These are phyloP conservation scores for Myotisia sp. DNA, from an alignment of 2,329 filamentous ascomycete genomes.

Conservation along the genomic window DNA sequence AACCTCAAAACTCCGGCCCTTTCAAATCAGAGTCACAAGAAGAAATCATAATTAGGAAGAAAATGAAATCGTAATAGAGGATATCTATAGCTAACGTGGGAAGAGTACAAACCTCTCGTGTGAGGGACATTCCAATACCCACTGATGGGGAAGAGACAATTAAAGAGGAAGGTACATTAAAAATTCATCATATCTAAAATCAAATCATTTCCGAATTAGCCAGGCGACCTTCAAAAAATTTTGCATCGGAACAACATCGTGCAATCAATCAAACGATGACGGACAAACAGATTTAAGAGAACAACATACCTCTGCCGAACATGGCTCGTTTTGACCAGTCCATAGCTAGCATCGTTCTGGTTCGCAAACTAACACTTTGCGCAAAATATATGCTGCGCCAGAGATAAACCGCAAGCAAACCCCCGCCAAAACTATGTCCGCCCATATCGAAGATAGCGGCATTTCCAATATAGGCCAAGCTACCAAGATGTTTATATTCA, in stretches of 20 bases:
- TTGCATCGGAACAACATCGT: no score
- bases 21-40: no score
- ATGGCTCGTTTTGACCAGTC: conserved; percentile 95
- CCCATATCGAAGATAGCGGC: conserved; percentile 86
- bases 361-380: conserved; percentile 87
- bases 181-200: conserved; percentile 40
- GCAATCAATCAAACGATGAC: conserved; percentile 1
- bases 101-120: no score
- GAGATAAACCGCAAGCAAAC: conserved; percentile 82
- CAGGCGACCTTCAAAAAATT: neutral
- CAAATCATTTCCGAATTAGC: conserved; percentile 3
- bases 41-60: no score
- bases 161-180: no score
- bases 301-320: conserved; percentile 70
- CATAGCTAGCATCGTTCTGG: conserved; percentile 80
- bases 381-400: conserved; percentile 97
- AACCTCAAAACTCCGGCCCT: no score
- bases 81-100: no score
- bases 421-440: conserved; percentile 65
- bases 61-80: no score
- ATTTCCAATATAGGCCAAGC: conserved; percentile 88
- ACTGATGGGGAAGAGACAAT: no score
- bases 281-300: neutral
- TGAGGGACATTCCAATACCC: no score
- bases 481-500: conserved; percentile 83